Conservation (phyloP, 2,329 filamentous ascomycete genomes). For the Lachnellula subtilissima region DNA sequence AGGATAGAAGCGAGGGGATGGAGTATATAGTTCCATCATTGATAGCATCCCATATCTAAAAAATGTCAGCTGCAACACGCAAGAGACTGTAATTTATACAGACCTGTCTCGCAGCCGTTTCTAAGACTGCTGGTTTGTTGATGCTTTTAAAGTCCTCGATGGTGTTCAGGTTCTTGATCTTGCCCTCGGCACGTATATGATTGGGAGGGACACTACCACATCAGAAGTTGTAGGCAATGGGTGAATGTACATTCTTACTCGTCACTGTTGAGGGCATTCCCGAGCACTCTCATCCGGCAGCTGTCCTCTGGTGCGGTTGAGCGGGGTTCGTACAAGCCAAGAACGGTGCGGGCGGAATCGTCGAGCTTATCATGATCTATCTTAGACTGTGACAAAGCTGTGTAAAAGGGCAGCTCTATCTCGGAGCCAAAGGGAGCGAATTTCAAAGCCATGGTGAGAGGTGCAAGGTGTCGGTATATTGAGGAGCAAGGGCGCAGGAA, state of each 20-base stretch:
- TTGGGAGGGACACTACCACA: slow-evolving; percentile 60
- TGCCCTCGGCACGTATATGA: slow-evolving; percentile 80
- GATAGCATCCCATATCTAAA: slow-evolving; percentile 95
- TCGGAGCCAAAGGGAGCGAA: slow-evolving; percentile 91
- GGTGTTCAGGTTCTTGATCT: slow-evolving; percentile 94
- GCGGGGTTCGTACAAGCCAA: slow-evolving; percentile 85
- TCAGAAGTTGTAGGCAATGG: slow-evolving; percentile 11
- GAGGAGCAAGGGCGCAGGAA: neutral
- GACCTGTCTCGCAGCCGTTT: slow-evolving; percentile 74
- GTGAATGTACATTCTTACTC: slow-evolving; percentile 55
- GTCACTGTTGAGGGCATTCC: slow-evolving; percentile 76
- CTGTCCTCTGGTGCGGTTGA: slow-evolving; percentile 68
- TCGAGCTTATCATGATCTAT: slow-evolving; percentile 97
- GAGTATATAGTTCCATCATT: slow-evolving; percentile 95
- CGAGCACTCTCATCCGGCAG: slow-evolving; percentile 85
- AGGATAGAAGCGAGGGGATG: slow-evolving; percentile 83
- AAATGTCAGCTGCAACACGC: slow-evolving; percentile 10
- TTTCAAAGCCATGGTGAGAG: slow-evolving; percentile 44
- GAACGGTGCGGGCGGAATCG: slow-evolving; percentile 79
- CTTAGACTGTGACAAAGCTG: slow-evolving; percentile 84
- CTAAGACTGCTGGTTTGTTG: slow-evolving; percentile 74
- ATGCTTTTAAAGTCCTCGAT: slow-evolving; percentile 85
- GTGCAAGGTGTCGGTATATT: neutral
- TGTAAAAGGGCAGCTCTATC: slow-evolving; percentile 93
- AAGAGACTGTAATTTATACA: slow-evolving; percentile 20